These are phyloP conservation scores for Populus trichocarpa DNA, from an alignment of 441 rosid species.

Conservation along the genomic window DNA sequence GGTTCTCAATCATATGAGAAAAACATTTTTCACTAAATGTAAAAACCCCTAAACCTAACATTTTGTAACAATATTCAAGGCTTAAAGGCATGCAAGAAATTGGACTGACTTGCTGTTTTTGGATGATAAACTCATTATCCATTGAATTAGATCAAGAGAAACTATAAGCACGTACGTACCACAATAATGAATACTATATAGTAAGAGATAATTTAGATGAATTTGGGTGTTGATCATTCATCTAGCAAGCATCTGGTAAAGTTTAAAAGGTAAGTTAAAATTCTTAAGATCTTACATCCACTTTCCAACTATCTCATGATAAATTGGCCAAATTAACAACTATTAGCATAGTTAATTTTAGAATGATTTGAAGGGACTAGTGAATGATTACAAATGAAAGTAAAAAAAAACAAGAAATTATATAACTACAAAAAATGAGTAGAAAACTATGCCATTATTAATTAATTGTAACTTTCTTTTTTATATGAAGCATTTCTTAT, in stretches of 20 bases:
- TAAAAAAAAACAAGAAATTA: no score
- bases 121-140: no score
- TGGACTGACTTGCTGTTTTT: no score
- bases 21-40: background rate
- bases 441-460: background rate
- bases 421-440: background rate
- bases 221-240: background rate
- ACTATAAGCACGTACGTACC: background rate
- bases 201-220: background rate
- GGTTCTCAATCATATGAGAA: background rate
- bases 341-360: background rate
- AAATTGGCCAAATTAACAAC: background rate
- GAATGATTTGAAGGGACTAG: background rate
- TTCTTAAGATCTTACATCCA: background rate
- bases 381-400: background rate
- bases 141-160: no score
- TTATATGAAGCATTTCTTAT: no score
- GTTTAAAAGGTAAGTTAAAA: no score
- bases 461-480: no score
- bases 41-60: no score
- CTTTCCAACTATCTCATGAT: background rate
- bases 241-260: background rate
- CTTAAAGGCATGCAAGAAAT: no score
- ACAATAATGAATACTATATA: background rate
- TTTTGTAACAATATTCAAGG: no score